A percentile compares a stretch with the other conserved stretches of the same genome.
Evolutionary conservation across 2,329 filamentous ascomycete genomes (phyloP).

Genomic region (Hirsutella rhossiliensis): DNA sequence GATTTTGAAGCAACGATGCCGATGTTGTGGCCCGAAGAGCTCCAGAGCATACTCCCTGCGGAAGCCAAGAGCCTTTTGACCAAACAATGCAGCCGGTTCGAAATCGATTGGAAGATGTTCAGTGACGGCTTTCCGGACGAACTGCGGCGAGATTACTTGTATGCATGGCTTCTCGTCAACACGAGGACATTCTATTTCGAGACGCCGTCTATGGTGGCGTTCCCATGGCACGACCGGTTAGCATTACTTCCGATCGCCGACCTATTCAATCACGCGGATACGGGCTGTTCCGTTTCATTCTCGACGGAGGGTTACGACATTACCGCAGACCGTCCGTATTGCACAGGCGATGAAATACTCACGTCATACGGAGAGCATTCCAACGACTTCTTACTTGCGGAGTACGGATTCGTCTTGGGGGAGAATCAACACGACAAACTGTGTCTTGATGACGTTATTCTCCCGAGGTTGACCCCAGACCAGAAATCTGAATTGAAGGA

Average conservation of each 20-base stretch:
- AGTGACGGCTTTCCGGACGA: conserved; percentile 9
- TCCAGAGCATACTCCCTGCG: conserved; percentile 30
- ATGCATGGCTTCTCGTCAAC: conserved; percentile 42
- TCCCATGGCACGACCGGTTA: conserved; percentile 40
- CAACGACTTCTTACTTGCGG: conserved; percentile 61
- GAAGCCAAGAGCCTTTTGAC: conserved; percentile 29
- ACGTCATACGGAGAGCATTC: conserved; percentile 59
- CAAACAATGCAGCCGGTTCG: conserved; percentile 35
- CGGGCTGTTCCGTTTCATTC: conserved; percentile 40
- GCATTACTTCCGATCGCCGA: conserved; percentile 56
- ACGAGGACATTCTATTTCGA: conserved; percentile 44
- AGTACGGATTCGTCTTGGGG: conserved; percentile 46
- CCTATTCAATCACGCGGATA: conserved; percentile 45
- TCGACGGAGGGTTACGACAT: conserved; percentile 40
- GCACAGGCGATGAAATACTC: conserved; percentile 50
- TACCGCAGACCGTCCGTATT: conserved; percentile 36
- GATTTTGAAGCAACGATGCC: conserved; percentile 5
- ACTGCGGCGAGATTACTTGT: conserved; percentile 24
- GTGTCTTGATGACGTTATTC: conserved; percentile 33
- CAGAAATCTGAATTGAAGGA: conserved; percentile 30
- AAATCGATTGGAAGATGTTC: conserved; percentile 23
- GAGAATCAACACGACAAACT: conserved; percentile 38
- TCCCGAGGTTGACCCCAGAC: conserved; percentile 22
- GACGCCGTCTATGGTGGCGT: conserved; percentile 23
- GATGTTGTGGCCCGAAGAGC: conserved; percentile 27